These are phyloP conservation scores for Filosporella fistucella DNA, from an alignment of 495 filamentous ascomycete species.

Conservation along the genomic window DNA sequence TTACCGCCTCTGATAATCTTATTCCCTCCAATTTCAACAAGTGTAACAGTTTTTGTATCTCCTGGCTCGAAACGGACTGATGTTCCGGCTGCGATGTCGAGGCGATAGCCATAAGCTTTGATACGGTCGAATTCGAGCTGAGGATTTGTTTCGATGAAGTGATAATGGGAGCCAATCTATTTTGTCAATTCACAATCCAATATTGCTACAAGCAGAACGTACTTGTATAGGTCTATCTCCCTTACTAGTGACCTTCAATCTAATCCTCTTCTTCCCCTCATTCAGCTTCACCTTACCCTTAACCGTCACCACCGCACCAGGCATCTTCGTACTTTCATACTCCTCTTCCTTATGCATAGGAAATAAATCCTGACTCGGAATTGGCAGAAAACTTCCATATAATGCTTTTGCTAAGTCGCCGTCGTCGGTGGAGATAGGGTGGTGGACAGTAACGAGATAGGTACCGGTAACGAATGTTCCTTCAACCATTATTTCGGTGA, in stretches of 20 bases:
- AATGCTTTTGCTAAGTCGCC: slow-evolving; percentile 81
- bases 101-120: slow-evolving; percentile 75
- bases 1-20: slow-evolving; percentile 86
- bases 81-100: slow-evolving; percentile 90
- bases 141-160: slow-evolving; percentile 92
- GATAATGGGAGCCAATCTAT: slow-evolving; percentile 89
- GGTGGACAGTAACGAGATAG: slow-evolving; percentile 91
- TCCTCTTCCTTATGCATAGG: slow-evolving; percentile 46
- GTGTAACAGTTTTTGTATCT: slow-evolving; percentile 84
- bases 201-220: slow-evolving; percentile 5
- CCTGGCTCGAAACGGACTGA: slow-evolving; percentile 95
- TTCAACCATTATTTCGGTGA: slow-evolving; percentile 86
- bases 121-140: slow-evolving; percentile 88
- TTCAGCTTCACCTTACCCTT: slow-evolving; percentile 68
- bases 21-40: slow-evolving; percentile 86
- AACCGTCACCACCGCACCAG: slow-evolving; percentile 73
- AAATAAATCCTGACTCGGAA: slow-evolving; percentile 47
- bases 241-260: slow-evolving; percentile 73
- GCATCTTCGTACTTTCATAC: slow-evolving; percentile 61
- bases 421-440: slow-evolving; percentile 83
- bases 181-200: slow-evolving; percentile 1
- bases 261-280: slow-evolving; percentile 67
- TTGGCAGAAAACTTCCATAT: slow-evolving; percentile 88
- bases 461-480: slow-evolving; percentile 90
- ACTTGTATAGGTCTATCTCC: slow-evolving; percentile 92